These are phyloP conservation scores for Herpotrichia juniperi DNA, from an alignment of 2,329 filamentous ascomycete genomes.

Conservation along the genomic window DNA sequence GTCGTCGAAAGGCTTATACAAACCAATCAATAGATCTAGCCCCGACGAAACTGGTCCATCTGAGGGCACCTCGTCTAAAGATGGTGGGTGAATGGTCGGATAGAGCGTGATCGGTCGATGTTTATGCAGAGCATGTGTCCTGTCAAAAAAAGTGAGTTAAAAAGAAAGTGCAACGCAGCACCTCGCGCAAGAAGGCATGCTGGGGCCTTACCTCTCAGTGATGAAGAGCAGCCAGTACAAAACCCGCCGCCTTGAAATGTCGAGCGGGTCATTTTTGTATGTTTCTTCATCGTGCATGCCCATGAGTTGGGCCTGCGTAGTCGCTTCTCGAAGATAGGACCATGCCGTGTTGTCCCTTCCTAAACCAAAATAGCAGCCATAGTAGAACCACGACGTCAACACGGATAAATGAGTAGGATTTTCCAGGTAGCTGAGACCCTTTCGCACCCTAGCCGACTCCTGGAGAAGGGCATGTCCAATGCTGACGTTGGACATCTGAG, in stretches of 20 bases:
- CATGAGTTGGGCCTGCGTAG: slow-evolving; percentile 64
- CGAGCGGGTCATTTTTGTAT: slow-evolving; percentile 58
- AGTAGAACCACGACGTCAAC: slow-evolving; percentile 68
- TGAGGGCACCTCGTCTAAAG: slow-evolving; percentile 56
- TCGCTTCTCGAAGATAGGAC: slow-evolving; percentile 66
- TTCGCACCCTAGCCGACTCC: slow-evolving; percentile 63
- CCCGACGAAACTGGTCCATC: slow-evolving; percentile 63
- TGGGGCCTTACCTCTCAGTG: slow-evolving; percentile 58
- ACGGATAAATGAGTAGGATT: slow-evolving; percentile 61
- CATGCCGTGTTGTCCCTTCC: slow-evolving; percentile 67
- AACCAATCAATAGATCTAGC: slow-evolving; percentile 65
- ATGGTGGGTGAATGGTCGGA: slow-evolving; percentile 63
- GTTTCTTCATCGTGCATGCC: slow-evolving; percentile 64
- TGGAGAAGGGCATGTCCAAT: slow-evolving; percentile 63
- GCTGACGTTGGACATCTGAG: slow-evolving; percentile 49
- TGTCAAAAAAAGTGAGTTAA: slow-evolving; percentile 33
- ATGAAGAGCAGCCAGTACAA: slow-evolving; percentile 69
- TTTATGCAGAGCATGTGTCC: slow-evolving; percentile 67
- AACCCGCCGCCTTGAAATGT: slow-evolving; percentile 60
- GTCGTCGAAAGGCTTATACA: slow-evolving; percentile 68
- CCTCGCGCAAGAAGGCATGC: neutral
- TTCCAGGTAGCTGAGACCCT: slow-evolving; percentile 64
- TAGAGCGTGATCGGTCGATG: slow-evolving; percentile 68
- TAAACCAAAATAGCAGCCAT: slow-evolving; percentile 66
- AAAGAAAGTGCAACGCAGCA: neutral